These are phyloP conservation scores for Paramyrothecium sp. DNA, from an alignment of 2,329 filamentous ascomycete genomes.

Conservation along the genomic window DNA sequence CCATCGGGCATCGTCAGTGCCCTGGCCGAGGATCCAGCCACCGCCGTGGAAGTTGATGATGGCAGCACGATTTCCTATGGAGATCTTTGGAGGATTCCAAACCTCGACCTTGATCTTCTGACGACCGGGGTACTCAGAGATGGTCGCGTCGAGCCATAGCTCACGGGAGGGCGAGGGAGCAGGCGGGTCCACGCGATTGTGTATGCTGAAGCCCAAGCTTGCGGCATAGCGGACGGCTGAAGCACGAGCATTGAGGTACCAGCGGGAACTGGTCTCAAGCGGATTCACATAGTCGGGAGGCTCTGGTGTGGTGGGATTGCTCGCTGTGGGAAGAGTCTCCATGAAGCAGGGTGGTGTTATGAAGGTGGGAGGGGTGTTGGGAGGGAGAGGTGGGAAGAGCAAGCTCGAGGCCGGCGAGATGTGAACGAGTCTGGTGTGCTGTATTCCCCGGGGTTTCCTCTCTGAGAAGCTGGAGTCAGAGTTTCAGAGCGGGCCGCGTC, in stretches of 20 bases:
- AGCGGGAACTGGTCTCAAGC: conserved; percentile 40
- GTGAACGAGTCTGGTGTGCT: too few species aligned
- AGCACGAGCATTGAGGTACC: conserved; percentile 40
- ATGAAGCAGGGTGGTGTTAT: conserved; percentile 12
- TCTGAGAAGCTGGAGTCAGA: too few species aligned
- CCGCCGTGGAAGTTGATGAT: conserved; percentile 68
- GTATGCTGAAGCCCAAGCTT: conserved; percentile 39
- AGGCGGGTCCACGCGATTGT: conserved; percentile 38
- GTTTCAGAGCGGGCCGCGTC: too few species aligned
- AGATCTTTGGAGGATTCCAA: conserved; percentile 34
- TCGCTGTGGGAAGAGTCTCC: conserved; percentile 23
- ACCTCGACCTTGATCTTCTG: conserved; percentile 47
- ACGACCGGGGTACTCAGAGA: conserved; percentile 32
- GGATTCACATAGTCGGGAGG: conserved; percentile 41
- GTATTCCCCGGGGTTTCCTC: too few species aligned
- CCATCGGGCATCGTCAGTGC: conserved; percentile 63
- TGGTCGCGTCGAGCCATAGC: conserved; percentile 41
- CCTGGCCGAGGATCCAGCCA: conserved; percentile 62
- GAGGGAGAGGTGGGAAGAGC: neutral
- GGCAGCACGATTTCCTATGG: conserved; percentile 42
- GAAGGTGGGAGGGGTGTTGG: neutral
- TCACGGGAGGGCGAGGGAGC: conserved; percentile 35
- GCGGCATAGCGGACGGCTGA: conserved; percentile 43
- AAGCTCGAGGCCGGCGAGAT: neutral
- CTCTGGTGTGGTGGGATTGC: conserved; percentile 27